phyloP scores from a whole-genome alignment of 2,329 filamentous ascomycete genomes.

The Tothia fuscella region DNA sequence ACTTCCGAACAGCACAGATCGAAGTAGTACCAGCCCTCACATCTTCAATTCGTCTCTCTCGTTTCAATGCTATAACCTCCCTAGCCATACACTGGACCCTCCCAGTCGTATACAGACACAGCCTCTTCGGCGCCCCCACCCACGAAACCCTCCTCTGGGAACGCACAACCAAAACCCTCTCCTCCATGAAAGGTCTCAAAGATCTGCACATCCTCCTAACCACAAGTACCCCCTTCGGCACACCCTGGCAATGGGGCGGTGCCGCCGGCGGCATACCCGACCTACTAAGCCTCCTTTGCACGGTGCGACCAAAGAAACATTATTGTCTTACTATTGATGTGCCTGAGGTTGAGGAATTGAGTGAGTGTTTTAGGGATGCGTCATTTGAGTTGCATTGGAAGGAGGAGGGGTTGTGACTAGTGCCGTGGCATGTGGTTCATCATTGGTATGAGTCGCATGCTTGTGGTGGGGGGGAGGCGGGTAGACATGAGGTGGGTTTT shows the following conservation, averaged over 20 bases:
- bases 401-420: no score
- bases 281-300: not conserved
- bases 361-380: not conserved
- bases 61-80: slow-evolving; percentile 6
- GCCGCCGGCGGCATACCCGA: not conserved
- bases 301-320: not conserved
- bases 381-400: not conserved
- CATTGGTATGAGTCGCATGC: no score
- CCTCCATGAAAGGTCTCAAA: slow-evolving; percentile 7
- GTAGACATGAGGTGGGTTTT: no score
- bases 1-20: not conserved
- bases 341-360: not conserved
- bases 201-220: not conserved
- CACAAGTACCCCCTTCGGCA: not conserved
- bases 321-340: slow-evolving; percentile 4
- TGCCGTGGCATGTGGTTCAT: no score
- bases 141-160: not conserved
- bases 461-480: no score
- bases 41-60: slow-evolving; percentile 5
- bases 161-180: slow-evolving; percentile 1
- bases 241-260: not conserved
- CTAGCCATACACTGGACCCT: slow-evolving; percentile 1
- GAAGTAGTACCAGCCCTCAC: slow-evolving; percentile 1
- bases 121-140: not conserved
- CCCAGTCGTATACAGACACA: not conserved